Conservation (phyloP, 495 filamentous ascomycete genomes). For the Margaritispora aquatica region DNA sequence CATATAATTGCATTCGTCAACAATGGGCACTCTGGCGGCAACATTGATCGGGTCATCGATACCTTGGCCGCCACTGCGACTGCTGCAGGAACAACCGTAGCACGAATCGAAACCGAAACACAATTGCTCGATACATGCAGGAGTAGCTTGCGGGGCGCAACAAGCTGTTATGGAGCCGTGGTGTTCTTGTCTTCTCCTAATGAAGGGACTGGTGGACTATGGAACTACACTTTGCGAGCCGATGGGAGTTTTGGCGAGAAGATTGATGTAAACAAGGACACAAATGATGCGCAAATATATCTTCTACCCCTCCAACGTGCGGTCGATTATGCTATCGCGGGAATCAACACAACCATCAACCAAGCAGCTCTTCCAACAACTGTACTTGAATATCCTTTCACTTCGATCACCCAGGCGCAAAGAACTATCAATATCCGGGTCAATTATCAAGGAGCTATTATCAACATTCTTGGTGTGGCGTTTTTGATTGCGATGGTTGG, state of each 20-base stretch:
- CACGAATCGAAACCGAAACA: conserved; percentile 41
- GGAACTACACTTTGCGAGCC: conserved; percentile 79
- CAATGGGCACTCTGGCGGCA: conserved; percentile 60
- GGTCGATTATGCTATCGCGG: conserved; percentile 66
- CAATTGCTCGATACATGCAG: conserved; percentile 56
- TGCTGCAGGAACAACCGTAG: conserved; percentile 47
- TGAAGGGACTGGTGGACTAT: conserved; percentile 57
- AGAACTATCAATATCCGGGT: conserved; percentile 51
- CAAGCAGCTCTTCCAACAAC: conserved; percentile 34
- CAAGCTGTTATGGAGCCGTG: conserved; percentile 66
- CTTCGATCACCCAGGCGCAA: conserved; percentile 57
- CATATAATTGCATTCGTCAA: conserved; percentile 75
- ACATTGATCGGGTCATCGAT: conserved; percentile 66
- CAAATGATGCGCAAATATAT: conserved; percentile 68
- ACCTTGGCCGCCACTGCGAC: conserved; percentile 38
- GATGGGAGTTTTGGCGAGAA: conserved; percentile 56
- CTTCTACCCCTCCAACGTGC: conserved; percentile 71
- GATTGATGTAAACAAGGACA: conserved; percentile 49
- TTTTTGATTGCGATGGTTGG: conserved; percentile 65
- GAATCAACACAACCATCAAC: conserved; percentile 34
- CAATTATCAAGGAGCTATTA: conserved; percentile 62
- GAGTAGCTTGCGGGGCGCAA: conserved; percentile 63
- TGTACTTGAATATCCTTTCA: conserved; percentile 66
- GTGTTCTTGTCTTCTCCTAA: conserved; percentile 66
- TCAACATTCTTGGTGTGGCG: conserved; percentile 59